These are phyloP conservation scores for Lithocarpus polystachyus DNA, from an alignment of 306 rosid genomes.

Conservation along the genomic window DNA sequence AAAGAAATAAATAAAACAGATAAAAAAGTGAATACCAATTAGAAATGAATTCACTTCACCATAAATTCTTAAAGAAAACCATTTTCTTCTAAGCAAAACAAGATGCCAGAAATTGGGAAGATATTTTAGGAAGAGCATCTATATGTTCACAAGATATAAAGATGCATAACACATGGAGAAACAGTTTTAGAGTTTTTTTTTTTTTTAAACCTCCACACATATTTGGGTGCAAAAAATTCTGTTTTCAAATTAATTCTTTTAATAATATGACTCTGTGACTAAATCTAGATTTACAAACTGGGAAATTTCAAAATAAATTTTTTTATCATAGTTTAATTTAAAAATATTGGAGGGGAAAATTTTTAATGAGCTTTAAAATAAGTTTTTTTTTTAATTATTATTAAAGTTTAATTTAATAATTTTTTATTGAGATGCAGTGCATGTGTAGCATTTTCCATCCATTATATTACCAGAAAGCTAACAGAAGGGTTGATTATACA, in stretches of 20 bases:
- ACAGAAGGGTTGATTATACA: no score
- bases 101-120: neutral
- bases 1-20: neutral
- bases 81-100: neutral
- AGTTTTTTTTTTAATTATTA: no score
- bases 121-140: neutral
- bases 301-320: no score
- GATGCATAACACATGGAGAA: neutral
- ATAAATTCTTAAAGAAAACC: neutral
- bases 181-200: no score
- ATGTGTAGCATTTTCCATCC: no score
- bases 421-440: no score
- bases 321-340: no score
- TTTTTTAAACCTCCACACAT: neutral
- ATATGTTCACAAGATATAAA: neutral
- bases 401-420: no score
- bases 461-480: no score
- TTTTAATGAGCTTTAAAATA: no score
- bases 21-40: neutral
- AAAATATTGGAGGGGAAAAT: no score
- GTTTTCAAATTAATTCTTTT: neutral
- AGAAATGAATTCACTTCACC: neutral
- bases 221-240: neutral
- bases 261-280: neutral
- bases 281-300: neutral